Base-by-base conservation (phyloP, 2,329 filamentous ascomycete species). In the Colletotrichum agaves region DNA sequence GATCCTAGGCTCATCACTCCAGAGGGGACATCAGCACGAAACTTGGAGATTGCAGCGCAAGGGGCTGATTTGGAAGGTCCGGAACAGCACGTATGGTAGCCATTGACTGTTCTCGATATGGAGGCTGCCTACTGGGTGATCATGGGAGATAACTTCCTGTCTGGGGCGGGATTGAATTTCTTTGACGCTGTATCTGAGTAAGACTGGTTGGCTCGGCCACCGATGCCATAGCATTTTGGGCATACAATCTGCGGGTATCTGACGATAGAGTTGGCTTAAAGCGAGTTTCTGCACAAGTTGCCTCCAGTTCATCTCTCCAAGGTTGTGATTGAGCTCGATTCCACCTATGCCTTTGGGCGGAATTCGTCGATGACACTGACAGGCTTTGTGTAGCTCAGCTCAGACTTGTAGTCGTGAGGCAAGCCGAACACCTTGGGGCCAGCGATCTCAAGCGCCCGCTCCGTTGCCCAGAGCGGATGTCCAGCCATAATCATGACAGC, bases 401-500 rank as follows among this genome's bases (percentile, higher is more conserved):
- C 47, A 5, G 68, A 43, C 15, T 37, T 15, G 50, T 70, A 71
- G 35, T 71, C 70, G 41, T 70, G 69, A 3, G 61, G 69, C 49
- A 71, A 53, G 3, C 61, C 62, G 47, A 71, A 71, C 1, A 64
- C 69, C 17, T 61, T 61, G 1, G 72, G 72, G 1, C 72, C 72
- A 1, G 71, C 72, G 21, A 73, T 72, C 19, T 73, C 71, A 4
- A 74, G 56, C 2, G 69, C 72, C 1, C 72, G 58, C 23, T 70
- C 63, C 2, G 70, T 71, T 2, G 72, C 61, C 43, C 69, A 60
- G 10, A 61, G 31, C 6, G 69, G 57, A 13, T 64, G 35, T 2
- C 57, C 21, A 2, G 70, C 49, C 53, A 57, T 63, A 37, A 67
- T 66, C 56, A 74, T 69, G n/a, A 74, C 67, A 8, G 63, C 60